phyloP scores from a whole-genome alignment of 176 grass and related monocot genomes.

The Carex pumila region DNA sequence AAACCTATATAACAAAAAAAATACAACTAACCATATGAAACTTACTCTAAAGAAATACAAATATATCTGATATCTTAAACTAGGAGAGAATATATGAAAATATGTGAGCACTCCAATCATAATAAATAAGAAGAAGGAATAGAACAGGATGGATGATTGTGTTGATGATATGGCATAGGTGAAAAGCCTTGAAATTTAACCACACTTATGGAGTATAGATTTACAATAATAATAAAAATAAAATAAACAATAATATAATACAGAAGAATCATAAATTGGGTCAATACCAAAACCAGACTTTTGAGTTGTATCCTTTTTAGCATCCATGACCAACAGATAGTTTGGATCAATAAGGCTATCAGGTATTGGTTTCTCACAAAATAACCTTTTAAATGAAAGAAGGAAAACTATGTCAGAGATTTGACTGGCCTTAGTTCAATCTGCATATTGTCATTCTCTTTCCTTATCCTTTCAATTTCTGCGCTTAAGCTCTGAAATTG shows the following conservation, averaged over 20 bases:
- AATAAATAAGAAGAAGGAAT: too few relatives aligned
- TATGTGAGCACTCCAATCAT: too few relatives aligned
- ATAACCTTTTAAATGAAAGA: background rate
- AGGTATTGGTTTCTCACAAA: background rate
- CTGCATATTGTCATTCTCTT: conserved; percentile 98
- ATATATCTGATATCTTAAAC: too few relatives aligned
- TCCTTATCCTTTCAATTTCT: conserved; percentile 88
- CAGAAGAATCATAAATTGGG: background rate
- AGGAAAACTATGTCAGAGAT: background rate
- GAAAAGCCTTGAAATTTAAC: too few relatives aligned
- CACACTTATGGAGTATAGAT: background rate
- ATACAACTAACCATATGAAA: too few relatives aligned
- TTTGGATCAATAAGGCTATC: background rate
- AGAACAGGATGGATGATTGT: too few relatives aligned
- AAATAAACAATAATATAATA: background rate
- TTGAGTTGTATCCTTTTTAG: background rate
- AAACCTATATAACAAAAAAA: too few relatives aligned
- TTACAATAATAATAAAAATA: background rate
- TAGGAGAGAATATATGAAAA: too few relatives aligned
- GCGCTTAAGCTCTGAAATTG: conserved; percentile 62
- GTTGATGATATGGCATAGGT: too few relatives aligned
- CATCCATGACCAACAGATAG: background rate
- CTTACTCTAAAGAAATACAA: too few relatives aligned
- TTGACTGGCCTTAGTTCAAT: conserved; percentile 68
- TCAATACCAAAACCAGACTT: background rate